Conservation (phyloP, 2,329 filamentous ascomycete species). For the Botrytis deweyae region DNA sequence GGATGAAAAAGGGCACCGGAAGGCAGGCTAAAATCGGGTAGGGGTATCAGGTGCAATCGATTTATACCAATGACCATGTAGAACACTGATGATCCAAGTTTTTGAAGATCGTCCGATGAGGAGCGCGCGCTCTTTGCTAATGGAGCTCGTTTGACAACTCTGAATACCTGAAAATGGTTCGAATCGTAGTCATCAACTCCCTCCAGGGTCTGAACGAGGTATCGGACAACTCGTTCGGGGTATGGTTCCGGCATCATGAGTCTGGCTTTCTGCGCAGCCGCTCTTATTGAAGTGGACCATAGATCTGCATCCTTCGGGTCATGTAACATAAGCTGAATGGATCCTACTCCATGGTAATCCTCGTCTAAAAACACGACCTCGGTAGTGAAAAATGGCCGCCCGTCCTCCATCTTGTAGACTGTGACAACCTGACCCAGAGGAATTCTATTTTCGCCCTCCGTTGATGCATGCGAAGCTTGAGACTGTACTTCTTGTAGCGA, state of each 20-base stretch:
- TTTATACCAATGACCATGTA: constrained; percentile 69
- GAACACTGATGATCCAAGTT: constrained; percentile 62
- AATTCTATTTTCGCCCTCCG: constrained; percentile 54
- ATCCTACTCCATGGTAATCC: constrained; percentile 57
- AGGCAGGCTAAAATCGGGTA: constrained; percentile 55
- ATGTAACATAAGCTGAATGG: constrained; percentile 62
- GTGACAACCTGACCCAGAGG: constrained; percentile 66
- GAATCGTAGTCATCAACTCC: constrained; percentile 68
- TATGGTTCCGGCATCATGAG: constrained; percentile 52
- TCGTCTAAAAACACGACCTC: constrained; percentile 70
- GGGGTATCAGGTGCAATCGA: constrained; percentile 66
- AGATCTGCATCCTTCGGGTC: constrained; percentile 63
- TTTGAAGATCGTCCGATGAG: constrained; percentile 65
- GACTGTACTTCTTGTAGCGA: constrained; percentile 63
- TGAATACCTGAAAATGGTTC: constrained; percentile 65
- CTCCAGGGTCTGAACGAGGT: constrained; percentile 61
- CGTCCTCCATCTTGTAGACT: constrained; percentile 65
- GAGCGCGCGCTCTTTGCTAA: constrained; percentile 53
- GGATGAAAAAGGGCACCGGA: constrained; percentile 45
- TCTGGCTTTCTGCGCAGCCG: constrained; percentile 56
- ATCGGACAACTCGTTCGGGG: constrained; percentile 59
- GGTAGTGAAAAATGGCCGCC: constrained; percentile 63
- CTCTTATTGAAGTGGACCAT: constrained; percentile 63
- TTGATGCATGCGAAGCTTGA: constrained; percentile 47
- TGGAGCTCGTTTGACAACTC: constrained; percentile 62